Conservation (phyloP, 441 rosid genomes). For the Gossypium schwendimanii region DNA sequence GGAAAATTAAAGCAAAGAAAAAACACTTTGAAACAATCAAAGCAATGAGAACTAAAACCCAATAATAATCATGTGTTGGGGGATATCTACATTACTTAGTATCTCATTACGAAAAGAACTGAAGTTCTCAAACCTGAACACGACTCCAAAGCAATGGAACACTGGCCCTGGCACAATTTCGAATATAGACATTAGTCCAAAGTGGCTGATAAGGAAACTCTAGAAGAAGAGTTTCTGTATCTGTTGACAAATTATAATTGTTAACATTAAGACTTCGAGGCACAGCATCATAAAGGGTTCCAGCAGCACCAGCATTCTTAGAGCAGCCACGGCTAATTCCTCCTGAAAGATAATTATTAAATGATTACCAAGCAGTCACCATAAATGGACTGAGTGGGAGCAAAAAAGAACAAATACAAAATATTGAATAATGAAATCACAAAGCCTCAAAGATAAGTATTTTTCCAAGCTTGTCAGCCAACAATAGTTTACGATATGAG, state of each 20-base stretch:
- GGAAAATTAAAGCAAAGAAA: background rate
- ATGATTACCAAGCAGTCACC: background rate
- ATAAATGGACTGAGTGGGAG: background rate
- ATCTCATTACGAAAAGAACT: background rate
- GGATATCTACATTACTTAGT: background rate
- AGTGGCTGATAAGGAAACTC: constrained; percentile 94
- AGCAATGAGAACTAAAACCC: background rate
- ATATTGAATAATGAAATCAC: background rate
- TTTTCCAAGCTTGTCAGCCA: constrained; percentile 1
- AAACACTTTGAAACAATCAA: background rate
- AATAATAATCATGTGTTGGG: background rate
- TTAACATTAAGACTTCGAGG: constrained; percentile 82
- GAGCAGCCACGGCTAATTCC: constrained; percentile 83
- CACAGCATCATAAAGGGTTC: constrained; percentile 94
- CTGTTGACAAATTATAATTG: constrained; percentile 83
- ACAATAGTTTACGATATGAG: background rate
- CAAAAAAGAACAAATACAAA: background rate
- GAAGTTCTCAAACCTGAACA: constrained; percentile 66
- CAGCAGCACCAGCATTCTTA: constrained; percentile 93
- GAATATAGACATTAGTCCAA: constrained; percentile 74
- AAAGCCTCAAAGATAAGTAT: background rate
- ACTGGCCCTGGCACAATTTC: constrained; percentile 82
- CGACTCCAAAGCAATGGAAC: constrained; percentile 99
- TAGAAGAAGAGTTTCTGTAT: constrained; percentile 93
- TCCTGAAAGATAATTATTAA: constrained; percentile 38